These are phyloP conservation scores for Solanum peruvianum DNA, from an alignment of 257 asterid genomes.

Conservation along the genomic window DNA sequence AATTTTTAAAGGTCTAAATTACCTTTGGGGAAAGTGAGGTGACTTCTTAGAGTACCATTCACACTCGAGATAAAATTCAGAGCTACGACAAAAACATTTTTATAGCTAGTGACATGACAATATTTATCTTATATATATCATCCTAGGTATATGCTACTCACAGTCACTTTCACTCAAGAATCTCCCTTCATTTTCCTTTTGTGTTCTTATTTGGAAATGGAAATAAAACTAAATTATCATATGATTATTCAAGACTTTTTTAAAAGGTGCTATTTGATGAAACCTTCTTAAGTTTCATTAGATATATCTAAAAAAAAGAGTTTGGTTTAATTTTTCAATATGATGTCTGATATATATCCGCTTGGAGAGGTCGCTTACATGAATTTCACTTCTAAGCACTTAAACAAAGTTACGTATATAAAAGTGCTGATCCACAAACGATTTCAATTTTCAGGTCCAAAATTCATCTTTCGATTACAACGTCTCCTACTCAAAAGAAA, in stretches of 20 bases:
- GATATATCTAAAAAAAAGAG: background rate
- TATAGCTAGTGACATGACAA: slow-evolving; percentile 25
- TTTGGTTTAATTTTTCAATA: too few relatives aligned
- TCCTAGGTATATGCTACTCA: slow-evolving; percentile 1
- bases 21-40: background rate
- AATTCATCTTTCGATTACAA: background rate
- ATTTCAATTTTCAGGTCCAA: background rate
- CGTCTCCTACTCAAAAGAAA: background rate
- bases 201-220: background rate
- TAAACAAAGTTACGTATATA: background rate
- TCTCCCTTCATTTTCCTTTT: background rate
- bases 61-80: slow-evolving; percentile 6
- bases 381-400: background rate
- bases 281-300: background rate
- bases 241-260: background rate
- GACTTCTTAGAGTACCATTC: background rate
- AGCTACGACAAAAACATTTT: slow-evolving; percentile 29
- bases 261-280: background rate
- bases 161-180: background rate
- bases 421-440: background rate
- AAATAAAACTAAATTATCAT: background rate
- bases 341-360: background rate
- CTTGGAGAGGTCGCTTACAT: background rate
- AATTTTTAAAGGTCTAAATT: background rate
- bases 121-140: slow-evolving; percentile 10